A percentile compares a stretch with the other conserved stretches of the same genome.
These are phyloP conservation scores for Cladosporium austrohemisphaericum DNA, from an alignment of 2,329 filamentous ascomycete genomes.

Conservation along the genomic window DNA sequence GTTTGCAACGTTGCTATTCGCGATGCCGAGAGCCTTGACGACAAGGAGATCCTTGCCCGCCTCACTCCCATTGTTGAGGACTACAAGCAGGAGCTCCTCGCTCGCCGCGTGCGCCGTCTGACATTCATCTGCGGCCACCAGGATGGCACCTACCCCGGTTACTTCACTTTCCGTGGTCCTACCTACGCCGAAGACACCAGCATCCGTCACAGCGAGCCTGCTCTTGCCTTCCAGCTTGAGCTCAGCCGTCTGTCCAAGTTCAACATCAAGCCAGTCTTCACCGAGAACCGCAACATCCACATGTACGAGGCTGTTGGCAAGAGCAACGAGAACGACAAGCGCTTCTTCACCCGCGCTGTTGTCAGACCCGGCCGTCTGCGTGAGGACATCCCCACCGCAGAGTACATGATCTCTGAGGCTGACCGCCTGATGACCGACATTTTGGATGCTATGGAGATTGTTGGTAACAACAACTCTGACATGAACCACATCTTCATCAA, in stretches of 20 bases:
- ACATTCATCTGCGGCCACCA: slow-evolving; percentile 96
- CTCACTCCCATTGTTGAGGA: slow-evolving; percentile 73
- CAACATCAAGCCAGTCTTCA: slow-evolving; percentile 97
- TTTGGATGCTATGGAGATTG: slow-evolving; percentile 94
- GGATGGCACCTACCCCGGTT: slow-evolving; percentile 90
- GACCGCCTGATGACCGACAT: slow-evolving; percentile 97
- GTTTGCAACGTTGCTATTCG: slow-evolving; percentile 90
- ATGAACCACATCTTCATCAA: slow-evolving; percentile 99
- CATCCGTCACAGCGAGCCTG: slow-evolving; percentile 95
- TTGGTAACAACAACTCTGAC: slow-evolving; percentile 98
- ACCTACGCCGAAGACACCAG: slow-evolving; percentile 85
- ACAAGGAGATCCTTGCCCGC: slow-evolving; percentile 73
- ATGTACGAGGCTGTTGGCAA: slow-evolving; percentile 97
- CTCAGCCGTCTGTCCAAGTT: slow-evolving; percentile 92
- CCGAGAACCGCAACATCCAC: slow-evolving; percentile 98
- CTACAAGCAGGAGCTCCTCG: slow-evolving; percentile 77
- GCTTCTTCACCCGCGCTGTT: slow-evolving; percentile 95
- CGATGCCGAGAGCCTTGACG: slow-evolving; percentile 78
- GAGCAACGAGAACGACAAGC: slow-evolving; percentile 91
- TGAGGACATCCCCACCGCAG: slow-evolving; percentile 96
- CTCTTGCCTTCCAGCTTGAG: slow-evolving; percentile 97
- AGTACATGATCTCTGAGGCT: slow-evolving; percentile 96
- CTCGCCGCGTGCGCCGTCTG: slow-evolving; percentile 78
- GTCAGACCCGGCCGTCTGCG: slow-evolving; percentile 90
- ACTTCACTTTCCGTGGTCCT: slow-evolving; percentile 97